Percentiles rank a stretch among this genome's conserved stretches.
phyloP scores from a whole-genome alignment of 306 rosid genomes.

The Hylodesmum podocarpum region DNA sequence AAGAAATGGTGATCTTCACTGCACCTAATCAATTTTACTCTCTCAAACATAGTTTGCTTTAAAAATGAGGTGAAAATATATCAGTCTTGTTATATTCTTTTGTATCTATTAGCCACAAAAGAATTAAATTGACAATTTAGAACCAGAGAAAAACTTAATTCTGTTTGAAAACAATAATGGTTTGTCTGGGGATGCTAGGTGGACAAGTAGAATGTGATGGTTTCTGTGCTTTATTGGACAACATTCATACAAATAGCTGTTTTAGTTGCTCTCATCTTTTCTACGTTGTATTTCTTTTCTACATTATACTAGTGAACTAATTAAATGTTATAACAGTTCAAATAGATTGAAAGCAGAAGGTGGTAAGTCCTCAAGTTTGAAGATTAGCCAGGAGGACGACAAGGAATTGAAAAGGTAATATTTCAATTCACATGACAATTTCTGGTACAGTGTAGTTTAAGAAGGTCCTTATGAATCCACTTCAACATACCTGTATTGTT shows the following conservation, averaged over 20 bases:
- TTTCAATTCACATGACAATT: background rate
- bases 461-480: background rate
- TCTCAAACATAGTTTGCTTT: background rate
- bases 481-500: background rate
- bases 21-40: background rate
- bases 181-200: background rate
- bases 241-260: background rate
- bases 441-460: background rate
- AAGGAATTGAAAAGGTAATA: conserved; percentile 65
- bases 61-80: background rate
- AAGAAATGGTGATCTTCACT: background rate
- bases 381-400: conserved; percentile 53
- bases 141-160: too few relatives aligned
- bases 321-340: conserved; percentile 34
- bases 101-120: background rate
- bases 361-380: conserved; percentile 46
- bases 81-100: background rate
- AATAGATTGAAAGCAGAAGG: conserved; percentile 33
- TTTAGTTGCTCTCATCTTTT: background rate
- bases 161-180: too few relatives aligned
- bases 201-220: too few relatives aligned
- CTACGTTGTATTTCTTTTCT: background rate
- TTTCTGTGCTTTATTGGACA: background rate
- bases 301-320: conserved; percentile 5
- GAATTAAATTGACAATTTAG: background rate